Base-by-base conservation (phyloP, 257 asterid species). In the Echites panduratus region DNA sequence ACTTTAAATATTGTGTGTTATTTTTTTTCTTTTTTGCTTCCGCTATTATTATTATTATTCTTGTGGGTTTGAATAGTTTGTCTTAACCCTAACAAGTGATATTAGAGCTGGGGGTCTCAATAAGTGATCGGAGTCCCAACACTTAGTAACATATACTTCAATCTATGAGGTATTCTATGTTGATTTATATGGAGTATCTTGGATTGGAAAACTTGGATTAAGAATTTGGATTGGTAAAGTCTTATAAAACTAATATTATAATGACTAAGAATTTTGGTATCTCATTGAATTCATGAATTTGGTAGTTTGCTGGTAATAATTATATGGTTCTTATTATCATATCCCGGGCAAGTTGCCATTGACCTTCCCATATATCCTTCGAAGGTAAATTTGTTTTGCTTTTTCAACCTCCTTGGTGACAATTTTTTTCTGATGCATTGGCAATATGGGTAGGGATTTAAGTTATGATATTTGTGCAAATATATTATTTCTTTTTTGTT, bases 381-480 rank as follows among this genome's bases (percentile, higher is more conserved):
- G 56, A 65, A 74, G 68, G 53, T 70, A 26, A 45, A 17, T 43
- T 75, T 75, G 47, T 9, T 80, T 79, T 52, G 40, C 75, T 62
- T 6, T 35, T 35, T 1, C 5, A 2, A 63, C 26, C 43, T 38
- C 32, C 48, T 62, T 62, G n/a, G 3, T 63, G 44, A 7, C n/a
- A 62, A 47, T n/a, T 40, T 62, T 53, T 14, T 6, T 22, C 26
- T 57, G 32, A 17, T 57, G 24, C 1, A n/a, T 12, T 53, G 27
- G 59, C 11, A 57, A 57, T 10, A 35, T 1, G 14, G 22, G 3
- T 32, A 35, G 47, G 47, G 24, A 19, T 62, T 62, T 32, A 13
- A 5, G 3, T 24, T 32, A 7, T 19, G 44, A 32, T 26, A 32
- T 62, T 5, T 20, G 68, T 62, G 47, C 68, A n/a, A 35, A 29